These are phyloP conservation scores for Vanrija humicola DNA, from an alignment of 1,284 basidiomycete genomes.

Conservation along the genomic window DNA sequence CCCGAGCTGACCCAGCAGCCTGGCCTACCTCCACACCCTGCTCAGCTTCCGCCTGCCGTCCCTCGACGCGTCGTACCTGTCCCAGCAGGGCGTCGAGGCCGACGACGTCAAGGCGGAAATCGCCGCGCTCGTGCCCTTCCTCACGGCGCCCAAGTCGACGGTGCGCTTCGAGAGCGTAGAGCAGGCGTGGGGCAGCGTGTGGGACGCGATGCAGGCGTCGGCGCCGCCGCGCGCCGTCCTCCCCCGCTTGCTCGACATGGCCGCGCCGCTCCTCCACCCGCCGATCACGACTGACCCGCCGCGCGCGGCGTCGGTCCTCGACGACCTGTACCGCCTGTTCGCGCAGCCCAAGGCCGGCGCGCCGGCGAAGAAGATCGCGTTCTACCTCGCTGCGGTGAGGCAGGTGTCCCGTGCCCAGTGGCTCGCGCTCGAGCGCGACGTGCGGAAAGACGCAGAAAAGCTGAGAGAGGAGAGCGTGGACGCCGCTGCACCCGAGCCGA, in stretches of 20 bases:
- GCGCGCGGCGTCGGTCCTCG: slow-evolving; percentile 20
- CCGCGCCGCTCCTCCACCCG: slow-evolving; percentile 30
- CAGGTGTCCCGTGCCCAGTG: slow-evolving; percentile 30
- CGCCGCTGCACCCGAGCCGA: neutral
- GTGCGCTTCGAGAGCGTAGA: slow-evolving; percentile 26
- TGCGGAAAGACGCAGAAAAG: slow-evolving; percentile 22
- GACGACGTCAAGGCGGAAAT: slow-evolving; percentile 26
- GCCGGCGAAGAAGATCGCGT: slow-evolving; percentile 35
- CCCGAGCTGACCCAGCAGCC: slow-evolving; percentile 16
- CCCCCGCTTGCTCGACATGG: slow-evolving; percentile 23
- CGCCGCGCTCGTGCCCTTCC: slow-evolving; percentile 30
- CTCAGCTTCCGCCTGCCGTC: slow-evolving; percentile 37
- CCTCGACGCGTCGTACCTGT: slow-evolving; percentile 16
- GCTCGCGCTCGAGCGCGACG: slow-evolving; percentile 29
- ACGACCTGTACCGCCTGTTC: slow-evolving; percentile 31
- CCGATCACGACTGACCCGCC: slow-evolving; percentile 30
- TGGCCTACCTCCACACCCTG: slow-evolving; percentile 42
- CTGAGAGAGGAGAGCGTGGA: slow-evolving; percentile 9
- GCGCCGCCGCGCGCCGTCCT: slow-evolving; percentile 8
- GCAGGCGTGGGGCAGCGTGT: slow-evolving; percentile 38
- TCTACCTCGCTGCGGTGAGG: slow-evolving; percentile 34
- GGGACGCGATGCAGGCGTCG: slow-evolving; percentile 27
- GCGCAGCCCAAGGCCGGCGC: slow-evolving; percentile 12
- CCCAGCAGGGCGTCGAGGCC: neutral
- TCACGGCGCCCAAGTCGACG: slow-evolving; percentile 34